Base-by-base conservation (phyloP, 1,284 basidiomycete species). In the Puccinia novopanici region DNA sequence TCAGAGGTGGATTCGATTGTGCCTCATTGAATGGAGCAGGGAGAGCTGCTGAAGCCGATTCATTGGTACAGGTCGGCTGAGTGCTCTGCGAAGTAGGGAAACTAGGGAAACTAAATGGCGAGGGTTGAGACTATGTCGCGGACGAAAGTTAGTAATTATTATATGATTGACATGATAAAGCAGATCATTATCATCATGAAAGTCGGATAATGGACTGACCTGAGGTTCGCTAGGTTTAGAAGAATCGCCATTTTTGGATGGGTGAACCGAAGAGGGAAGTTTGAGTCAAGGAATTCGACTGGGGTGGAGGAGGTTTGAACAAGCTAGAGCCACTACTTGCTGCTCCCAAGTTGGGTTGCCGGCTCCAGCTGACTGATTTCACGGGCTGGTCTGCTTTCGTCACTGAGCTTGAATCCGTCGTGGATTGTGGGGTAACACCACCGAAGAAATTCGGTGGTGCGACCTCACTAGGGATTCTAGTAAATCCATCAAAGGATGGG, bases 401-500 rank as follows among this genome's bases (percentile, higher is more conserved):
- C 22, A 30, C 12, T n/a, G 22, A 6, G 34, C 19, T 68, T 42
- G 45, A 55, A 34, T 52, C 70, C 30, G 55, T 19, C 24, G 37
- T 40, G 37, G 30, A 15, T 52, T 55, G 48, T 4, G 65, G 13
- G 42, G 61, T 55, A 22, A 57, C 3, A n/a, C 13, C n/a, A 55
- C 48, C 24, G 24, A 77, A 77, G 40, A 77, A 77, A 40, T 77
- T 77, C 1, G 75, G 75, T 40, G 75, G 75, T 22, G 63, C 8
- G 9, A 13, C 37, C 27, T 42, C 63, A 52, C 75, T 77, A 40
- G 75, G 50, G 30, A 77, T 77, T 27, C 52, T 52, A 40, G 75
- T 42, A 42, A 77, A 77, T 10, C n/a, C 40, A 17, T 37, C 40
- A 9, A 45, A 45, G 54, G 73, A 24, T 30, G 55, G 2, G 37